Conservation (phyloP, 2,329 filamentous ascomycete genomes). For the Xylaria sp. region DNA sequence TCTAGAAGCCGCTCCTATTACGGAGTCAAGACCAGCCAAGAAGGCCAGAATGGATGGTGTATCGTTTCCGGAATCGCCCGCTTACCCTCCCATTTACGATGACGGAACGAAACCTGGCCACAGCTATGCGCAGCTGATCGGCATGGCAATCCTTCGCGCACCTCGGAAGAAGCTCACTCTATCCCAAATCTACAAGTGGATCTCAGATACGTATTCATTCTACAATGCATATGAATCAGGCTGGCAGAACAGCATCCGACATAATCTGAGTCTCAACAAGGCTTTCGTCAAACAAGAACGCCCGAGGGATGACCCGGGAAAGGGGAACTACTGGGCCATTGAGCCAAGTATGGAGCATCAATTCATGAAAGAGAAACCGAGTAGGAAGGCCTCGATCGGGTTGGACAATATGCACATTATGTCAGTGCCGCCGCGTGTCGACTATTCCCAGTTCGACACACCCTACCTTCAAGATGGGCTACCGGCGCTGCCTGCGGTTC, state of each 20-base stretch:
- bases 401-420: conserved; percentile 69
- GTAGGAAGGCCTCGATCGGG: conserved; percentile 65
- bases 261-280: conserved; percentile 97
- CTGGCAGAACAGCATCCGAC: conserved; percentile 99
- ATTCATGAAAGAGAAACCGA: conserved; percentile 87
- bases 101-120: conserved; percentile 89
- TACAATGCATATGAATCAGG: conserved; percentile 86
- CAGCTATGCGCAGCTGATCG: conserved; percentile 95
- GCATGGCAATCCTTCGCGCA: conserved; percentile 93
- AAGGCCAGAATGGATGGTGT: conserved; percentile 71
- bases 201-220: conserved; percentile 91
- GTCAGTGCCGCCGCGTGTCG: conserved; percentile 60
- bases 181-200: conserved; percentile 99
- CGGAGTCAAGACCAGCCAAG: conserved; percentile 74
- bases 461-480: conserved; percentile 53
- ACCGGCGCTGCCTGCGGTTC: conserved; percentile 59
- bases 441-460: conserved; percentile 58
- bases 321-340: conserved; percentile 97
- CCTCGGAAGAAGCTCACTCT: conserved; percentile 85
- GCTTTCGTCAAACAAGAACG: conserved; percentile 95
- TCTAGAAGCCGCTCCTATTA: conserved; percentile 77
- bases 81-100: conserved; percentile 84
- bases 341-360: conserved; percentile 87
- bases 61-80: conserved; percentile 73
- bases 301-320: conserved; percentile 96